A percentile compares a stretch with the other conserved stretches of the same genome.
Evolutionary conservation across 2,329 filamentous ascomycete species (phyloP).

Genomic region (Penicillium sumatraense): DNA sequence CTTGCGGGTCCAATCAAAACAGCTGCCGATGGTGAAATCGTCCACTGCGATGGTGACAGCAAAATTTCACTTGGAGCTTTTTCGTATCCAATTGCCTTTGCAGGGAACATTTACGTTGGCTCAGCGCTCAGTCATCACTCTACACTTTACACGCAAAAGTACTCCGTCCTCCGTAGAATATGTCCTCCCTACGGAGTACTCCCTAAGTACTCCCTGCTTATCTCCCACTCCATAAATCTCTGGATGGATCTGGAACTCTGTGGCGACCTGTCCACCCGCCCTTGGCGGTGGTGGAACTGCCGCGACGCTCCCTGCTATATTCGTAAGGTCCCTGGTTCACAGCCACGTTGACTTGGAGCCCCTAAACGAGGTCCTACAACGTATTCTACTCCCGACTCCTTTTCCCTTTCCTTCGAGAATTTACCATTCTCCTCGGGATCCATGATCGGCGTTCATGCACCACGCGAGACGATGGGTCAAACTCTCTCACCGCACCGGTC

Average conservation of each 20-base stretch:
- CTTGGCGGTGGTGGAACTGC: slow-evolving; percentile 13
- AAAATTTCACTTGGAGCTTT: background rate
- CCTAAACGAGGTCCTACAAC: too few species aligned
- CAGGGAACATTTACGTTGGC: background rate
- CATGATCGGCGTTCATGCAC: background rate
- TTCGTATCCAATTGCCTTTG: slow-evolving; percentile 3
- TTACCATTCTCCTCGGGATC: background rate
- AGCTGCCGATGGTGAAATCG: slow-evolving; percentile 38
- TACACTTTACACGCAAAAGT: background rate
- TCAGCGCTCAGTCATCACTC: background rate
- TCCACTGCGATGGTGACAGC: slow-evolving; percentile 36
- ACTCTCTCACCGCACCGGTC: background rate
- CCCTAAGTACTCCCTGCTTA: background rate
- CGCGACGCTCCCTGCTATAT: slow-evolving; percentile 16
- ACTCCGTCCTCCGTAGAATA: too few species aligned
- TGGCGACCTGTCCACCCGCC: background rate
- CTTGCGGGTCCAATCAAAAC: slow-evolving; percentile 30
- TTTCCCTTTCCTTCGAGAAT: background rate
- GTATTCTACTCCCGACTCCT: background rate
- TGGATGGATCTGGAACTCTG: background rate
- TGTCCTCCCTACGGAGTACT: background rate
- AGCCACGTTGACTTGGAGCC: background rate
- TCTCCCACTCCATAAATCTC: too few species aligned
- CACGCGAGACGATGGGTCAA: background rate
- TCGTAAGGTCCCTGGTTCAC: slow-evolving; percentile 13